These are phyloP conservation scores for Talaromyces sp. DNA, from an alignment of 2,329 filamentous ascomycete genomes.

Conservation along the genomic window DNA sequence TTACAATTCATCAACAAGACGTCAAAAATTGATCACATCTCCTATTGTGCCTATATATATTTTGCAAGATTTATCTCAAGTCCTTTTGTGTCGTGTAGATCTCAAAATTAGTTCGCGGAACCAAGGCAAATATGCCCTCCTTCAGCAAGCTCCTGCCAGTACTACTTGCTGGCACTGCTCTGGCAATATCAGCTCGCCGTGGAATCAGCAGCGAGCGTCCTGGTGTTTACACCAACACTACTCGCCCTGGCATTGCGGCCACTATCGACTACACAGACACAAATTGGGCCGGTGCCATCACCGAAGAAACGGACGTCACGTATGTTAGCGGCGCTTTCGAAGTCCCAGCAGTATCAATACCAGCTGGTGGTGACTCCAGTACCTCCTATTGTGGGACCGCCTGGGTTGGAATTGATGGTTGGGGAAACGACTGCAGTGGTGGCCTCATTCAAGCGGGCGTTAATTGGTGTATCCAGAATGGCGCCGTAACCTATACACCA, in stretches of 20 bases:
- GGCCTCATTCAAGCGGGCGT: constrained; percentile 8
- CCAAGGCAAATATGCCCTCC: neutral
- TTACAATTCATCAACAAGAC: neutral
- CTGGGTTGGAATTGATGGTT: constrained; percentile 10
- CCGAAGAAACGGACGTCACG: constrained; percentile 6
- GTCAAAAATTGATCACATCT: neutral
- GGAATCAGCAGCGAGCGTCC: constrained; percentile 1
- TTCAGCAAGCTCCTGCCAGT: constrained; percentile 3
- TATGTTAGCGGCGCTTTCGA: constrained; percentile 4
- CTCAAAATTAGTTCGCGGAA: neutral
- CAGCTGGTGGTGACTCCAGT: constrained; percentile 1
- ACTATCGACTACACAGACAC: constrained; percentile 2
- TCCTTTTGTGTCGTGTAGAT: neutral
- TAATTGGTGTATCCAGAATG: constrained; percentile 8
- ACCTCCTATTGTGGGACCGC: constrained; percentile 7
- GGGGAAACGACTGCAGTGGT: constrained; percentile 4
- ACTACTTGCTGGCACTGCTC: constrained; percentile 1
- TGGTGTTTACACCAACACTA: constrained; percentile 3
- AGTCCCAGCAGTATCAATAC: constrained; percentile 2
- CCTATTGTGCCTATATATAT: neutral
- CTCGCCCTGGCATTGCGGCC: neutral
- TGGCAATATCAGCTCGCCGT: neutral
- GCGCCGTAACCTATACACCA: neutral
- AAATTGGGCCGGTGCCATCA: constrained; percentile 9
- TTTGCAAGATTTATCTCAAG: neutral